Percentiles rank a stretch among this genome's conserved stretches.
Evolutionary conservation across 2,329 filamentous ascomycete species (phyloP).

Genomic region (Lasiodiplodia gonubiensis): DNA sequence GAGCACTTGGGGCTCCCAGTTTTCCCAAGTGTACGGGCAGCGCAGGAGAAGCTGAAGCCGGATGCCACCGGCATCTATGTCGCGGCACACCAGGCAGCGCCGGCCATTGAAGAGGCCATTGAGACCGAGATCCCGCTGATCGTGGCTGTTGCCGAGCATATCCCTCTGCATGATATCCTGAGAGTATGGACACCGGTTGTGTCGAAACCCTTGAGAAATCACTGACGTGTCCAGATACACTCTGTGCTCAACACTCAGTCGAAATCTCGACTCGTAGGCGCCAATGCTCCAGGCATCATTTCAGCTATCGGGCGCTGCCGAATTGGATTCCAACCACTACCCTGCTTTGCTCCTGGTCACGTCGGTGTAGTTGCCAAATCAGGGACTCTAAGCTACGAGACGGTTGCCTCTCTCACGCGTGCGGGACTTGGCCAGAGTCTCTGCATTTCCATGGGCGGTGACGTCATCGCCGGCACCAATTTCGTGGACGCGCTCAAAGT

Average conservation of each 20-base stretch:
- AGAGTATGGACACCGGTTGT: slow-evolving; percentile 57
- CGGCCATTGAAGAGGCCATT: slow-evolving; percentile 79
- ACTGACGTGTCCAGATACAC: slow-evolving; percentile 58
- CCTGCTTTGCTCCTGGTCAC: slow-evolving; percentile 71
- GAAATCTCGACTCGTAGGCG: slow-evolving; percentile 74
- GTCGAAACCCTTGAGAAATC: background rate
- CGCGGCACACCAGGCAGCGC: slow-evolving; percentile 72
- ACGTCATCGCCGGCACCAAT: slow-evolving; percentile 74
- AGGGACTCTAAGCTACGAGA: slow-evolving; percentile 80
- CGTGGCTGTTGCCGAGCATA: slow-evolving; percentile 80
- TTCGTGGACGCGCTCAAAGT: slow-evolving; percentile 73
- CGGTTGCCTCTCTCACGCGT: slow-evolving; percentile 74
- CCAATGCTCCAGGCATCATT: slow-evolving; percentile 83
- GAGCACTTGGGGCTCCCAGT: slow-evolving; percentile 77
- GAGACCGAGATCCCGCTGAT: slow-evolving; percentile 79
- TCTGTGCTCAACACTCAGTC: slow-evolving; percentile 74
- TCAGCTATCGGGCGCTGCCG: slow-evolving; percentile 72
- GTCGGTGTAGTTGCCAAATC: slow-evolving; percentile 82
- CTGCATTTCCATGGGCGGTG: slow-evolving; percentile 78
- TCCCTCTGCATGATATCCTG: slow-evolving; percentile 78
- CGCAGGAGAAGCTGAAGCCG: slow-evolving; percentile 72
- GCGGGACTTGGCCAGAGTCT: slow-evolving; percentile 79
- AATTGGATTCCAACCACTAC: slow-evolving; percentile 77
- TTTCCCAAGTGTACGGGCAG: slow-evolving; percentile 70
- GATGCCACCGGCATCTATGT: slow-evolving; percentile 83